Percentiles rank a stretch among this genome's conserved stretches.
phyloP scores from a whole-genome alignment of 2,329 filamentous ascomycete genomes.

The Paraconiothyrium sp. region DNA sequence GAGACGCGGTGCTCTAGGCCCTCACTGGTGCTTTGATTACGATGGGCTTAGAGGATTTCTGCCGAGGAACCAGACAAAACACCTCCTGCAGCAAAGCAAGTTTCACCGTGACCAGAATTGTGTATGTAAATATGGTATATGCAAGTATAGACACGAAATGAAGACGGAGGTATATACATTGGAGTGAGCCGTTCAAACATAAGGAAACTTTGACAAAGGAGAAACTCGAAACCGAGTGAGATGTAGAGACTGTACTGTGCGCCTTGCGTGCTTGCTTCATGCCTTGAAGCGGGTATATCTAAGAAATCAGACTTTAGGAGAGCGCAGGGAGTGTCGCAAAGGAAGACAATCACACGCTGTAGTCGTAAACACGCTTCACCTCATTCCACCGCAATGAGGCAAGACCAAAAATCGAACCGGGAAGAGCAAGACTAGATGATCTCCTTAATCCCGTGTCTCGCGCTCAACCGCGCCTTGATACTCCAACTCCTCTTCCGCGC shows the following conservation, averaged over 20 bases:
- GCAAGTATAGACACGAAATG: background rate
- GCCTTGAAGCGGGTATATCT: slow-evolving; percentile 17
- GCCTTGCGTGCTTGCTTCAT: slow-evolving; percentile 9
- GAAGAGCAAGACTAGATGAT: slow-evolving; percentile 27
- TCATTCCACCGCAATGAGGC: background rate
- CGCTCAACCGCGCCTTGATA: slow-evolving; percentile 35
- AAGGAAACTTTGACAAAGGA: slow-evolving; percentile 1
- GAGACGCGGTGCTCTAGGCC: background rate
- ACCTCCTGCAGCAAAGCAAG: background rate
- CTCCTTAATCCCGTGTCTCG: slow-evolving; percentile 39
- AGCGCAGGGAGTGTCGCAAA: background rate
- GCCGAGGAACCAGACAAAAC: background rate
- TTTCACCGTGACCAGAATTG: background rate
- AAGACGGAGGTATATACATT: slow-evolving; percentile 2
- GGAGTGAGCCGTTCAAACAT: background rate
- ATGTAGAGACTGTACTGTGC: slow-evolving; percentile 1
- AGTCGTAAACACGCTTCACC: background rate
- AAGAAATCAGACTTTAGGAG: background rate
- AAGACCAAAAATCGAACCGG: background rate
- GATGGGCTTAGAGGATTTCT: background rate
- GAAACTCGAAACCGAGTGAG: background rate
- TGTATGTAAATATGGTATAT: background rate
- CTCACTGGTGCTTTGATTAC: too few relatives aligned
- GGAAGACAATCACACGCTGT: background rate
- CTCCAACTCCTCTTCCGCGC: slow-evolving; percentile 42